Evolutionary conservation across 805 yeast species (phyloP).

Genomic region (Metschnikowia dekortorum): DNA sequence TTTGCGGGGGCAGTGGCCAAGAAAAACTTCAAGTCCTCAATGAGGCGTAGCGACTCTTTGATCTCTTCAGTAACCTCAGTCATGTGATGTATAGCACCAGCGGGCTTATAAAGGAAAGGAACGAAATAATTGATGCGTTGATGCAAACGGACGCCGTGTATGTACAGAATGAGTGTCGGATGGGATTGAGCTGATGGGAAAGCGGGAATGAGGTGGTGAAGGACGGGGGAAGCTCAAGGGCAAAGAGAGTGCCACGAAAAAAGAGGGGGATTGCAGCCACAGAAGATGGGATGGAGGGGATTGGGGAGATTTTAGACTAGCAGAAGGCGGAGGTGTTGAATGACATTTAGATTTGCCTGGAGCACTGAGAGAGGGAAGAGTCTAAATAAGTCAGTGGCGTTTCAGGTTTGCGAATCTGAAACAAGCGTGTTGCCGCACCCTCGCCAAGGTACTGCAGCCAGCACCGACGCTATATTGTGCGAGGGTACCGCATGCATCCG

Average conservation of each 20-base stretch:
- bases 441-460: conserved; percentile 7
- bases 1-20: conserved; percentile 91
- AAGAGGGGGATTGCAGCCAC: neutral
- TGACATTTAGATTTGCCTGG: neutral
- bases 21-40: conserved; percentile 79
- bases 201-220: neutral
- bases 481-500: conserved; percentile 4
- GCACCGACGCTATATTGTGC: conserved; percentile 7
- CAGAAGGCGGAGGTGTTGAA: neutral
- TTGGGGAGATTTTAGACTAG: neutral
- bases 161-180: neutral
- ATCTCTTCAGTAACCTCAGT: conserved; percentile 15
- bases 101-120: neutral
- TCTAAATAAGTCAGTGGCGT: conserved; percentile 13
- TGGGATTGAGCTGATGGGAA: neutral
- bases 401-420: conserved; percentile 15
- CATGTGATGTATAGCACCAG: conserved; percentile 5
- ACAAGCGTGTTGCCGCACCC: conserved; percentile 12
- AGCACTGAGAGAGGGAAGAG: conserved; percentile 5
- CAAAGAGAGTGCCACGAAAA: neutral
- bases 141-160: neutral
- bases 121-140: neutral
- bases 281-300: neutral
- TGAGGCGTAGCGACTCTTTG: conserved; percentile 52
- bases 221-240: neutral